Conservation (phyloP, 306 rosid species). For the Cucumis melo region DNA sequence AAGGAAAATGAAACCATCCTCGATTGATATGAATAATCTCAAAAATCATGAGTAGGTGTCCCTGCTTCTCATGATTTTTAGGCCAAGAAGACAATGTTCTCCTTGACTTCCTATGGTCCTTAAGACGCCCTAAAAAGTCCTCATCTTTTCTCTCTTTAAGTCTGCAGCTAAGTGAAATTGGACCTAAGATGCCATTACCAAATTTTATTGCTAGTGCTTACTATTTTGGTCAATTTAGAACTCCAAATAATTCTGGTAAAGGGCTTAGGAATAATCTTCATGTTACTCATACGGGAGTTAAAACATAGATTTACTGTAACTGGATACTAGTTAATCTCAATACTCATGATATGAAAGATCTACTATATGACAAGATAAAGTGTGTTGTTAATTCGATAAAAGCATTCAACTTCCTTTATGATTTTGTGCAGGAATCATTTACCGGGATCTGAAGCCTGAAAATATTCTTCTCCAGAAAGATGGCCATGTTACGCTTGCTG, state of each 20-base stretch:
- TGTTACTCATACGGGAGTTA: background rate
- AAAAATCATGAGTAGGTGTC: background rate
- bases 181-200: background rate
- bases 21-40: background rate
- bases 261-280: background rate
- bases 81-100: background rate
- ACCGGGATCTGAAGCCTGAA: constrained; percentile 95
- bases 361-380: background rate
- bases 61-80: background rate
- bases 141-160: background rate
- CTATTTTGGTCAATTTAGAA: background rate
- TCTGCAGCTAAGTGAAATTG: background rate
- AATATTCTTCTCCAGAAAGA: constrained; percentile 83
- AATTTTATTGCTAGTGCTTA: background rate
- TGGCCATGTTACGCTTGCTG: constrained; percentile 77
- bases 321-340: background rate
- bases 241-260: background rate
- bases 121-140: background rate
- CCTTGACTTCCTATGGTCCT: background rate
- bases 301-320: background rate
- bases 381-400: background rate
- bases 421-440: constrained; percentile 64
- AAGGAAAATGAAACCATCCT: background rate
- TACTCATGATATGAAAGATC: background rate
- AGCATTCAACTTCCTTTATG: background rate